Evolutionary conservation across 441 rosid genomes (phyloP).

Genomic region (Erodium moschatum): DNA sequence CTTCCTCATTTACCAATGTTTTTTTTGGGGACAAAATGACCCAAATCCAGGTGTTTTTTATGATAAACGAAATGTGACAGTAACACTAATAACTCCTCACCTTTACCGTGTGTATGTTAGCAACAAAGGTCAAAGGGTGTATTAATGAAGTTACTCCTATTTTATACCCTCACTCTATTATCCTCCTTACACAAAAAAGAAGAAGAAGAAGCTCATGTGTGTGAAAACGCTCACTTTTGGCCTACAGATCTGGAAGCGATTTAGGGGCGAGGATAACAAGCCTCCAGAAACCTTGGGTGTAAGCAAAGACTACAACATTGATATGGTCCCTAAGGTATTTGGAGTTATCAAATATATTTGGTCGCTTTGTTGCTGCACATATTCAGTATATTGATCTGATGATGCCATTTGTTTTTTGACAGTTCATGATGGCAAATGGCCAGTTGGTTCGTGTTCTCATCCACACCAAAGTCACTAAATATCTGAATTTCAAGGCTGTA

Average conservation of each 20-base stretch:
- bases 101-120: too few species aligned
- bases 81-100: too few species aligned
- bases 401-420: neutral
- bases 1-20: too few species aligned
- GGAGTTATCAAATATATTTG: neutral
- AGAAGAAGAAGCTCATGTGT: too few species aligned
- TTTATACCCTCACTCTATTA: neutral
- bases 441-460: conserved; percentile 49
- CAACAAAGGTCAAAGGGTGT: too few species aligned
- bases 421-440: conserved; percentile 73
- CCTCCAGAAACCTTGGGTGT: conserved; percentile 50
- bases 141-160: too few species aligned
- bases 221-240: neutral
- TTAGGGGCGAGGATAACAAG: conserved; percentile 37
- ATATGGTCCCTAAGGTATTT: conserved; percentile 63
- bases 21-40: too few species aligned
- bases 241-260: conserved; percentile 55
- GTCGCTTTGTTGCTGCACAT: neutral
- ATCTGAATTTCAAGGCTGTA: conserved; percentile 63
- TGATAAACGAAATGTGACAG: too few species aligned
- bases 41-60: too few species aligned
- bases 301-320: conserved; percentile 55
- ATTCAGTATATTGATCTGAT: too few species aligned
- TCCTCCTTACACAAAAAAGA: neutral
- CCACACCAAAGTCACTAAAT: conserved; percentile 66